Base-by-base conservation (phyloP, 139 green algal species). In the Chlorella ohadii region DNA sequence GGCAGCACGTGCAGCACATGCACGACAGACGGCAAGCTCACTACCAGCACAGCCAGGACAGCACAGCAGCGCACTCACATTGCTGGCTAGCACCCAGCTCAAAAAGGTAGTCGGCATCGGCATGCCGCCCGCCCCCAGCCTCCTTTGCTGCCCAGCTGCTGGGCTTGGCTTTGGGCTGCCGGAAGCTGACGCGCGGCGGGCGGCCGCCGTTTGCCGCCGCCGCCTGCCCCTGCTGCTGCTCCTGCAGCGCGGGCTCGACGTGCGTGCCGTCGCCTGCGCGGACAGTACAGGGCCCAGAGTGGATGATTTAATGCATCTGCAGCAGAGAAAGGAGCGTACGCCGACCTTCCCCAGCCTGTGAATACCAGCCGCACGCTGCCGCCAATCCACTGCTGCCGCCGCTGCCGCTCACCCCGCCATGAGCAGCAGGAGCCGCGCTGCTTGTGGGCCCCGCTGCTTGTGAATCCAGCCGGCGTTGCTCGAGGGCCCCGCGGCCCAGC, bases 71-170 rank as follows among this genome's bases (percentile, higher is more conserved):
- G 2, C 59, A 2, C 23, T 27, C 67, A 77, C 70, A 59, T 39
- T 77, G 76, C 47, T 79, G 70, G 28, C 70, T 56, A 36, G 63
- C 70, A 15, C 91, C 91, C 63, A 94, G 73, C 72, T 94, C 85
- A 38, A 85, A 94, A 36, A 94, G 66, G 39, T 93, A 94, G 73
- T 94, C 91, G 0, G 81, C 83, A 15, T 79, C 89, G 19, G 22
- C 66, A 31, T 67, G 78, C 19, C 84, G 61, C 27, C 89, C 83
- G 16, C 67, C 82, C 1, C 91, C 91, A 7, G 84, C 82, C 68
- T 91, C 85, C 63, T 89, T 90, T 13, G 89, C 91, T 39, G 82
- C 79, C 91, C 91, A 95, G 87, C 88, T 93, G 68, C 59, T 75
- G 28, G 5, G 28, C 23, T 47, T 34, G 59, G 20, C 19, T 4